Percentiles rank a stretch among this genome's conserved stretches.
Evolutionary conservation across 805 yeast genomes (phyloP).

Genomic region (Monosporozyma siamensis): DNA sequence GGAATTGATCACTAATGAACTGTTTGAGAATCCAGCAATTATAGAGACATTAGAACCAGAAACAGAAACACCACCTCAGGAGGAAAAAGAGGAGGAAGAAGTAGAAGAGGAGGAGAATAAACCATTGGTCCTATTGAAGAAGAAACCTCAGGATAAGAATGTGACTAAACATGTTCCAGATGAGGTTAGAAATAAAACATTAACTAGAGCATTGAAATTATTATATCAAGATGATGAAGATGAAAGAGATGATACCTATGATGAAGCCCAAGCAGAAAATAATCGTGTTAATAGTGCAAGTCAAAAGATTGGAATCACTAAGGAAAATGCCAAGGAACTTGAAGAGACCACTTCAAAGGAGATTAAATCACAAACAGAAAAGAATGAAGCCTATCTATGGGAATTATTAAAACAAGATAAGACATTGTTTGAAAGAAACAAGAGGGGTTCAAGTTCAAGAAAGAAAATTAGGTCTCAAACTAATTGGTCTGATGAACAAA

Average conservation of each 20-base stretch:
- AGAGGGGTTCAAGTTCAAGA: conserved; percentile 46
- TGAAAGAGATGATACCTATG: conserved; percentile 74
- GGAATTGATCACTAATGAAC: conserved; percentile 46
- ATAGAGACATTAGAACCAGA: conserved; percentile 15
- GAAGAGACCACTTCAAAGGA: not conserved
- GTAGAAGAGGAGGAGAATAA: not conserved
- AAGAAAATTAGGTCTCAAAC: conserved; percentile 42
- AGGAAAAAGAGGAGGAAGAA: not conserved
- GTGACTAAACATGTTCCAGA: conserved; percentile 31
- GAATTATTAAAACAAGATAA: conserved; percentile 44
- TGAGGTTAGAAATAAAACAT: conserved; percentile 46
- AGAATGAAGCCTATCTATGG: conserved; percentile 49
- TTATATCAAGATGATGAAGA: conserved; percentile 73
- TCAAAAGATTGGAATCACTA: conserved; percentile 8
- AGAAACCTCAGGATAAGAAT: conserved; percentile 6
- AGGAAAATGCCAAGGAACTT: conserved; percentile 11
- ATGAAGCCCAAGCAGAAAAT: conserved; percentile 35
- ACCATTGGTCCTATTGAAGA: not conserved
- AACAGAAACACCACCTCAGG: not conserved
- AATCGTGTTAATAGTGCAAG: conserved; percentile 13
- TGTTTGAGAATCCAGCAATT: conserved; percentile 54
- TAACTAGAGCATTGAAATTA: conserved; percentile 50
- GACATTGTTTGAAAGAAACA: conserved; percentile 36
- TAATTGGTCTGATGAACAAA: conserved; percentile 79
- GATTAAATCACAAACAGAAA: conserved; percentile 29